Base-by-base conservation (phyloP, 495 filamentous ascomycete genomes). In the Neurospora tetraspora region DNA sequence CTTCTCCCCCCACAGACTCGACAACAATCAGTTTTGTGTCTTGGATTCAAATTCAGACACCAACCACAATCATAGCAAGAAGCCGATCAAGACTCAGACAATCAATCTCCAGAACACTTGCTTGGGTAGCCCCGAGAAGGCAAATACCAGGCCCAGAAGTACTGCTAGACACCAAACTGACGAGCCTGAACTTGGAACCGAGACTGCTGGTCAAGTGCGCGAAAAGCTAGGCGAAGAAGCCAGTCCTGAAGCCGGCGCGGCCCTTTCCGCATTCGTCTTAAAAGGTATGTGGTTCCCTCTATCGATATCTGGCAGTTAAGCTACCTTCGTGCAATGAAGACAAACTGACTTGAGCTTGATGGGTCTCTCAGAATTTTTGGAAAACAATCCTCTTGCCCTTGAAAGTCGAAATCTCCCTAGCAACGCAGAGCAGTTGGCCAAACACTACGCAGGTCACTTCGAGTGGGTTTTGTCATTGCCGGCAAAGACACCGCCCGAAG, bases 391-490 rank as follows among this genome's bases (percentile, higher is more conserved):
- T 36, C 77, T 87, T 27, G 74, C 78, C 7, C 69, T 76, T 69
- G 81, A 81, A 65, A 77, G 78, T 70, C 78, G 73, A 69, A 74
- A 78, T 37, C 75, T 83, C 68, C 76, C 80, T 34, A 77, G 77
- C 71, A 78, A 78, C 71, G 71, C 80, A 61, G 80, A 83, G 74
- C 80, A 86, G 72, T 68, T 86, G 70, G 75, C 79, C 69, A 85
- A 85, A 76, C 84, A 86, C 78, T 82, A 83, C 74, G 81, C 83
- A 81, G 84, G 86, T 81, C 82, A 84, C 78, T 88, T 82, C 75
- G 81, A 85, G 70, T 85, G 82, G 78, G 75, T 86, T 69, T 73
- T 86, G 59, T 78, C 83, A 68, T 73, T 84, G 42, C 79, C 74
- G 12, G 39, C 79, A 10, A 53, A 71, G n/a, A 40, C 71, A 70